Evolutionary conservation across 495 filamentous ascomycete genomes (phyloP).

Genomic region (Aspergillus indologenus): DNA sequence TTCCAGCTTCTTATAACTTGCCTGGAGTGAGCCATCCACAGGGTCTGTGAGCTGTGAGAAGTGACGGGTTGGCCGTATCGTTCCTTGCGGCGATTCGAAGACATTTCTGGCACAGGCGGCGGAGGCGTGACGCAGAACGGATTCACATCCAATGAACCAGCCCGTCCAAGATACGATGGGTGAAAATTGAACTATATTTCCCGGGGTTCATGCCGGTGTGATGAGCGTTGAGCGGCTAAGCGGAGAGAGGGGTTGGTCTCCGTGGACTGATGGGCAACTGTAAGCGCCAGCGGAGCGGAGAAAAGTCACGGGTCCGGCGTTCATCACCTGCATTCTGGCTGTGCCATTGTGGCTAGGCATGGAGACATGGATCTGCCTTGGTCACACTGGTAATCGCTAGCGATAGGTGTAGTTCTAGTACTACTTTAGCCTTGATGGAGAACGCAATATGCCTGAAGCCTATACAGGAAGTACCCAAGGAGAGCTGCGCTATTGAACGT

Average conservation of each 20-base stretch:
- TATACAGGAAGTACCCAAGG: too few relatives aligned
- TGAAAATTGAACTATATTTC: neutral
- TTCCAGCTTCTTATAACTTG: too few relatives aligned
- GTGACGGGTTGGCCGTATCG: too few relatives aligned
- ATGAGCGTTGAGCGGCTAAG: neutral
- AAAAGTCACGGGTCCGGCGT: neutral
- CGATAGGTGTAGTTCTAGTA: neutral
- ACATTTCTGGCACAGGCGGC: too few relatives aligned
- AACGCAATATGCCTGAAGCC: too few relatives aligned
- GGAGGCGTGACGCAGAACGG: neutral
- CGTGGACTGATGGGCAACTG: neutral
- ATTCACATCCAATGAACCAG: neutral
- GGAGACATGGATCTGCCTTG: neutral
- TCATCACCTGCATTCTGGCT: neutral
- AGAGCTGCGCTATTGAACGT: too few relatives aligned
- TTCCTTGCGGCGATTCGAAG: too few relatives aligned
- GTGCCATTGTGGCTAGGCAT: neutral
- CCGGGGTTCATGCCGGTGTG: neutral
- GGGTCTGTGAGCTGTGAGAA: too few relatives aligned
- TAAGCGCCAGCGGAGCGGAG: neutral
- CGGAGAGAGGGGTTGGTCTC: neutral
- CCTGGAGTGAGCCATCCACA: too few relatives aligned
- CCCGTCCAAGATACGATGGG: neutral
- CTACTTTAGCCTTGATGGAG: too few relatives aligned
- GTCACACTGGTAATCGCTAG: neutral